phyloP scores from a whole-genome alignment of 1,284 basidiomycete species.

The Malassezia psittaci region DNA sequence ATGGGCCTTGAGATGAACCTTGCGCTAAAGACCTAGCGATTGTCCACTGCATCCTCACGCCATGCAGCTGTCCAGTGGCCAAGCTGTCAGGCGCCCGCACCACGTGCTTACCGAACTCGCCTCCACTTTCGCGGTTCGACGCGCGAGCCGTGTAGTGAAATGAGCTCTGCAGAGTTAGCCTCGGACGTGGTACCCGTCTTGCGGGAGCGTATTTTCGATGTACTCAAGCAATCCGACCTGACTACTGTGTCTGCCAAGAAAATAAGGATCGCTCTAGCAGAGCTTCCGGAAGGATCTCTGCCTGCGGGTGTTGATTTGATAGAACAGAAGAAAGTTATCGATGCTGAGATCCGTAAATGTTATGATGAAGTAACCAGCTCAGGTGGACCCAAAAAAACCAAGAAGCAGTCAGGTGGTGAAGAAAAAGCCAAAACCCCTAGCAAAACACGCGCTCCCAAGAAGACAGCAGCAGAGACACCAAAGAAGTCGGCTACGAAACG shows the following conservation, averaged over 20 bases:
- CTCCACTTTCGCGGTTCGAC: too few relatives aligned
- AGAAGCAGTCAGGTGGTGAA: neutral
- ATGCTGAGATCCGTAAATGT: conserved; percentile 35
- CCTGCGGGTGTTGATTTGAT: conserved; percentile 27
- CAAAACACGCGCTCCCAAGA: neutral
- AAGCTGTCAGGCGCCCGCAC: neutral
- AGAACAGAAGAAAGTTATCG: conserved; percentile 36
- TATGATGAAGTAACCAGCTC: conserved; percentile 31
- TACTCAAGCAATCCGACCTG: conserved; percentile 38
- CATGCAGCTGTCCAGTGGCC: neutral
- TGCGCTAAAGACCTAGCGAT: neutral
- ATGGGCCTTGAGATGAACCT: neutral
- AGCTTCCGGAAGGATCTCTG: conserved; percentile 24
- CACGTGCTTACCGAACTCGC: neutral
- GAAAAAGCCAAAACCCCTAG: conserved; percentile 12
- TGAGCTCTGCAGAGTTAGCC: neutral
- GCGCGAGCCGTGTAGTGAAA: too few relatives aligned
- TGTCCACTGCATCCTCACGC: neutral
- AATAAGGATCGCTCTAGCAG: conserved; percentile 29
- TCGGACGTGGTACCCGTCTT: conserved; percentile 20
- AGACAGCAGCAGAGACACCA: neutral
- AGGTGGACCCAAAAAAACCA: neutral
- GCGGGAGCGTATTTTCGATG: conserved; percentile 33
- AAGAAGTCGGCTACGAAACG: conserved; percentile 17
- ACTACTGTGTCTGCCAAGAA: conserved; percentile 36